Percentiles rank a stretch among this genome's conserved stretches.
These are phyloP conservation scores for Daldinia bambusicola DNA, from an alignment of 495 filamentous ascomycete species.

Conservation along the genomic window DNA sequence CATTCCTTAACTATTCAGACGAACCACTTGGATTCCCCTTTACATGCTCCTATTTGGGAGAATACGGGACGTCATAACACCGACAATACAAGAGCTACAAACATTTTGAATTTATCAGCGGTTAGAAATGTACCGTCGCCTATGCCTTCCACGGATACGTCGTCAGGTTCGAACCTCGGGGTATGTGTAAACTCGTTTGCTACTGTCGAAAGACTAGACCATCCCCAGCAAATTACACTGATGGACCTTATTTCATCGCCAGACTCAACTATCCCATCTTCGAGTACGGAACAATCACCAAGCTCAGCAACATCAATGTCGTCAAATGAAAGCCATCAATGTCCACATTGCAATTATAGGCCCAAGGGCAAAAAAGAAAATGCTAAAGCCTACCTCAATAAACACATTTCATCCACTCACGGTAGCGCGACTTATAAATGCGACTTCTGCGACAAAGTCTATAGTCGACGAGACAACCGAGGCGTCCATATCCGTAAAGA, in stretches of 20 bases:
- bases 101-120: not conserved
- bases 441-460: not conserved
- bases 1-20: not conserved
- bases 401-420: not conserved
- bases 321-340: not conserved
- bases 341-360: not conserved
- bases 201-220: not conserved
- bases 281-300: not conserved
- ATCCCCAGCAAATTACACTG: not conserved
- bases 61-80: not conserved
- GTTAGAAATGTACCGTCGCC: not conserved
- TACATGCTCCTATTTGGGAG: not conserved
- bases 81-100: not conserved
- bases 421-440: not conserved
- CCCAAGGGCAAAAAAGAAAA: not conserved
- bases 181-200: not conserved
- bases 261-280: not conserved
- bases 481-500: not conserved
- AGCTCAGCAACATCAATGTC: not conserved
- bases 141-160: not conserved
- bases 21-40: not conserved
- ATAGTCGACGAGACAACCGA: not conserved
- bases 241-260: not conserved
- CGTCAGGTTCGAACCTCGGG: not conserved
- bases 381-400: not conserved